Evolutionary conservation across 768 basidiomycete genomes (phyloP), one percentile per base, ranked within the genome.

Genomic region (Suillus alpinus): DNA sequence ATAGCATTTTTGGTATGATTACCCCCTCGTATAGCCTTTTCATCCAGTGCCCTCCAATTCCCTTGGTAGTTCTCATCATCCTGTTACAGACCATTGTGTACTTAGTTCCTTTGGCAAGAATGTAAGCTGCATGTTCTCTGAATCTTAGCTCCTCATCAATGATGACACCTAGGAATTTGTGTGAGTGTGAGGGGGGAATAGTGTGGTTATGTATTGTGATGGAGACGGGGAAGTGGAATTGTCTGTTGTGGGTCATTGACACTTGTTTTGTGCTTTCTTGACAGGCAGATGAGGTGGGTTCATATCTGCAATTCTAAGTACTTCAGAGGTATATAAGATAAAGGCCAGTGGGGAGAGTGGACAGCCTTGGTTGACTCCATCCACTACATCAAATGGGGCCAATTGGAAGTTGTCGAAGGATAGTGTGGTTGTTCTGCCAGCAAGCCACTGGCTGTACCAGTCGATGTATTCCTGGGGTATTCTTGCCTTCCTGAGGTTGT

Each of bases 81-180:
- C 26, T 6, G 6, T 13, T 29, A 23, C 50, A 52, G 6, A 23
- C 50, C 12, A 52, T 9, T 1, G 12, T 31, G 26, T 52, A 52
- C 4, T 31, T 52, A 3, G 50, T 52, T 31, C 50, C 50, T 6
- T 52, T 52, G 1, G 50, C 50, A 1, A 52, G 50, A 10, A 18
- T 23, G 26, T 52, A 52, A 8, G 4, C 0, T 3, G 26, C 13
- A 26, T 74, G 73, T 37, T 66, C 58, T 13, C 68, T 63, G 63
- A 70, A 77, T 0, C 61, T 23, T 4, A 78, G 61, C 29, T 66
- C 63, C 8, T 66, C 49, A 62, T 77, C 76, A 3, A 77, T n/a
- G 4, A 63, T 32, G 0, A 78, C 63, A 0, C 77, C 77, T 0
- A 77, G 65, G 55, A 73, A 71, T 49, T 69, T 71, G 56, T 66